A percentile compares a stretch with the other conserved stretches of the same genome.
These are phyloP conservation scores for Aphanomyces stellatus DNA, from an alignment of 352 stramenopile species.

Conservation along the genomic window DNA sequence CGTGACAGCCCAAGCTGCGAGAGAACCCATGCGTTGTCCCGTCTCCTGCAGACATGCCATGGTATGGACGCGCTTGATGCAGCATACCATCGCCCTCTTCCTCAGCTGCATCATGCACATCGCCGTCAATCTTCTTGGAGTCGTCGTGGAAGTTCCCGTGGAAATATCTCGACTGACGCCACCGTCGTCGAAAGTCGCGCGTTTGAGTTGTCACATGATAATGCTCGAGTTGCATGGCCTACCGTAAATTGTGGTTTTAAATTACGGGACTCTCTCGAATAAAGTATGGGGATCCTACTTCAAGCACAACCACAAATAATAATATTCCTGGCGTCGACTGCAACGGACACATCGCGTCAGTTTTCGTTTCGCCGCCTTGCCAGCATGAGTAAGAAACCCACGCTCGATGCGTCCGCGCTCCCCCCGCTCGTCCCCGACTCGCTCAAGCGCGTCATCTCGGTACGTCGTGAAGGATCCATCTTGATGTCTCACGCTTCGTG, in stretches of 20 bases:
- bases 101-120: too few relatives aligned
- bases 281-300: not conserved
- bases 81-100: too few relatives aligned
- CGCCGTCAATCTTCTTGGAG: too few relatives aligned
- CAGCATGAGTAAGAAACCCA: not conserved
- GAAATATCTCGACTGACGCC: too few relatives aligned
- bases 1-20: too few relatives aligned
- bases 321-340: not conserved
- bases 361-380: slow-evolving; percentile 19
- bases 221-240: not conserved
- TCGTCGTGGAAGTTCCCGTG: too few relatives aligned
- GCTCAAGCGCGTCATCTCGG: slow-evolving; percentile 15
- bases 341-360: not conserved
- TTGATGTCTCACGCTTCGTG: not conserved
- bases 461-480: not conserved
- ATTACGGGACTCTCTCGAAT: not conserved
- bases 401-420: not conserved
- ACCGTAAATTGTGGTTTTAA: not conserved
- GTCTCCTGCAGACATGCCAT: too few relatives aligned
- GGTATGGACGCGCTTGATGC: too few relatives aligned
- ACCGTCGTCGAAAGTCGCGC: too few relatives aligned
- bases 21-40: too few relatives aligned
- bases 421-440: not conserved
- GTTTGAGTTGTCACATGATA: too few relatives aligned
- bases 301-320: not conserved